Evolutionary conservation across 352 stramenopile genomes (phyloP).

Genomic region (Plasmopara muralis): DNA sequence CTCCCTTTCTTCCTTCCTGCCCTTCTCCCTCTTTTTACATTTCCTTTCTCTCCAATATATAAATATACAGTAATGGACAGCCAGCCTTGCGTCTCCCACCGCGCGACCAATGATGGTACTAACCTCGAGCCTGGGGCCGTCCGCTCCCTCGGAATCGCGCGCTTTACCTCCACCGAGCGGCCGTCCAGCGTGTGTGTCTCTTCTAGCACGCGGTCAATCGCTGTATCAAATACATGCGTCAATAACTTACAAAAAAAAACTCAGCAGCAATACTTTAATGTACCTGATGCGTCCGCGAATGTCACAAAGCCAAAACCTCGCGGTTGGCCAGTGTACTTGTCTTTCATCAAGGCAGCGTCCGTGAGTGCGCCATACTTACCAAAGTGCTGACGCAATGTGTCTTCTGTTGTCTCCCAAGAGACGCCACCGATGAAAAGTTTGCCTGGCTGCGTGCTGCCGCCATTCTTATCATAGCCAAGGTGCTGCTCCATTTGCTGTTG

Average conservation of each 20-base stretch:
- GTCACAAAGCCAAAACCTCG: slow-evolving; percentile 92
- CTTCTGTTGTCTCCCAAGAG: slow-evolving; percentile 91
- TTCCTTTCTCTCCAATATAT: slow-evolving; percentile 18
- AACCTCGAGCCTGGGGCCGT: slow-evolving; percentile 61
- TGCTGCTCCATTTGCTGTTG: slow-evolving; percentile 43
- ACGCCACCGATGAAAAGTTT: slow-evolving; percentile 91
- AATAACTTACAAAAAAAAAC: slow-evolving; percentile 4
- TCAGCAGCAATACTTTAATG: slow-evolving; percentile 5
- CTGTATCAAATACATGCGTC: slow-evolving; percentile 22
- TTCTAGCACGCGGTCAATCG: slow-evolving; percentile 75
- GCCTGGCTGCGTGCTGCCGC: slow-evolving; percentile 34
- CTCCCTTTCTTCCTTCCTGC: slow-evolving; percentile 22
- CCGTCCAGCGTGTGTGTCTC: slow-evolving; percentile 88
- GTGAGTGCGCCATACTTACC: slow-evolving; percentile 83
- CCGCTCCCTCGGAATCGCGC: slow-evolving; percentile 84
- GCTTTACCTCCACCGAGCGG: slow-evolving; percentile 89
- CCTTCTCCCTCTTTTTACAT: slow-evolving; percentile 24
- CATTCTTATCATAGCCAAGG: slow-evolving; percentile 26
- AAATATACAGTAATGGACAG: slow-evolving; percentile 23
- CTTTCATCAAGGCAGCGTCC: slow-evolving; percentile 88
- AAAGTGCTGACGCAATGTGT: slow-evolving; percentile 85
- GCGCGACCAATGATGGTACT: slow-evolving; percentile 32
- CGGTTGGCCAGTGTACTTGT: slow-evolving; percentile 89
- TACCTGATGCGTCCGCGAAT: slow-evolving; percentile 87
- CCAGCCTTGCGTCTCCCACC: slow-evolving; percentile 13